Evolutionary conservation across 169 alveolate species (phyloP).

Genomic region (Prorocentrum cordatum): DNA sequence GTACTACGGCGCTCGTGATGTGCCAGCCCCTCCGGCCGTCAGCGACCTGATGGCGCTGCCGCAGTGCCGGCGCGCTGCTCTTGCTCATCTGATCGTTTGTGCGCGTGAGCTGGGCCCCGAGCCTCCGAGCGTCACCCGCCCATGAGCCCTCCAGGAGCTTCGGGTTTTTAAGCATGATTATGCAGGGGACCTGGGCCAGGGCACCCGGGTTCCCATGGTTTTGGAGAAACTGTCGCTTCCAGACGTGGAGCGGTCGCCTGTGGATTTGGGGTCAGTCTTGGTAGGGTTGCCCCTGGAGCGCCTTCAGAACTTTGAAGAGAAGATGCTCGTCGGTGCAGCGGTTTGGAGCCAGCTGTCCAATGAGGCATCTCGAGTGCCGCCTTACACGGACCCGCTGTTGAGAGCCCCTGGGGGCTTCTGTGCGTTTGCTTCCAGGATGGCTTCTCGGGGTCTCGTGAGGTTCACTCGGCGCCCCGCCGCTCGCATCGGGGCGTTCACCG

Average conservation of each 20-base stretch:
- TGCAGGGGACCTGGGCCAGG: not conserved
- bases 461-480: not conserved
- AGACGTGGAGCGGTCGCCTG: not conserved
- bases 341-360: not conserved
- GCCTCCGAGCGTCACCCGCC: not conserved
- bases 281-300: not conserved
- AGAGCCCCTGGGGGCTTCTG: not conserved
- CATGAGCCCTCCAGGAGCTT: constrained; percentile 5
- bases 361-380: not conserved
- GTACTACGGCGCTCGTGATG: not conserved
- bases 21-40: not conserved
- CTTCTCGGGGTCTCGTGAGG: not conserved
- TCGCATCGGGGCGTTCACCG: constrained; percentile 4
- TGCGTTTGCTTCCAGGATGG: not conserved
- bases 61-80: not conserved
- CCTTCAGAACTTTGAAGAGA: not conserved
- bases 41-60: not conserved
- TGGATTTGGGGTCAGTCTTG: not conserved
- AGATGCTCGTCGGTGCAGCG: not conserved
- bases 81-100: not conserved
- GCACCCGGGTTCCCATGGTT: not conserved
- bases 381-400: not conserved
- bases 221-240: not conserved
- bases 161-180: not conserved
- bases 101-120: not conserved